phyloP scores from a whole-genome alignment of 805 yeast species.

The Suhomyces prunicola region DNA sequence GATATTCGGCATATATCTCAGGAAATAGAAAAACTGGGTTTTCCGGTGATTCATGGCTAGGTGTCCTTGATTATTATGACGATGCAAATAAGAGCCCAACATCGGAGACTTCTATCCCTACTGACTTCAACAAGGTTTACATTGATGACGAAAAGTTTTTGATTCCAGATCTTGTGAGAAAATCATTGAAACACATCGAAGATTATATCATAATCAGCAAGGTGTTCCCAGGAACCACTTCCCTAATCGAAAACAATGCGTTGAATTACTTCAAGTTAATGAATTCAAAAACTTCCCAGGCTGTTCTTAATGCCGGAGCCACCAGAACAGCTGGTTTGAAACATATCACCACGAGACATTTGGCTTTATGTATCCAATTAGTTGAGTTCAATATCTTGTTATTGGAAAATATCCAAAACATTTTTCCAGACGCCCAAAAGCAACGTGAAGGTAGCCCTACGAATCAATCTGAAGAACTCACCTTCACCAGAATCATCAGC shows the following conservation, averaged over 20 bases:
- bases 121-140: slow-evolving; percentile 5
- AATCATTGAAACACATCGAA: slow-evolving; percentile 30
- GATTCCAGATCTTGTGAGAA: slow-evolving; percentile 28
- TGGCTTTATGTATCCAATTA: slow-evolving; percentile 67
- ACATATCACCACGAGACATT: slow-evolving; percentile 70
- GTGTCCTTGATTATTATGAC: slow-evolving; percentile 22
- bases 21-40: slow-evolving; percentile 17
- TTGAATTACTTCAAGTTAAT: slow-evolving; percentile 43
- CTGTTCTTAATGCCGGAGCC: slow-evolving; percentile 73
- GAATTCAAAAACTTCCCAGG: slow-evolving; percentile 54
- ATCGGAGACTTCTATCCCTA: background rate
- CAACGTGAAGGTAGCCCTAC: background rate
- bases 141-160: slow-evolving; percentile 23
- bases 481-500: slow-evolving; percentile 29
- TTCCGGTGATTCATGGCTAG: slow-evolving; percentile 28
- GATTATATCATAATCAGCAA: slow-evolving; percentile 56
- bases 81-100: background rate
- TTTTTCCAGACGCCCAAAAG: slow-evolving; percentile 7
- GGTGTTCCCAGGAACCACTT: slow-evolving; percentile 48
- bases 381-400: slow-evolving; percentile 45
- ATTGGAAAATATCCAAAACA: slow-evolving; percentile 26
- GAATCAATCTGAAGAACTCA: slow-evolving; percentile 23
- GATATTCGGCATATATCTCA: slow-evolving; percentile 22
- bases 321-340: slow-evolving; percentile 69
- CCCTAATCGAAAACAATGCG: slow-evolving; percentile 42